These are phyloP conservation scores for Zalaria sp. DNA, from an alignment of 2,329 filamentous ascomycete species.

Conservation along the genomic window DNA sequence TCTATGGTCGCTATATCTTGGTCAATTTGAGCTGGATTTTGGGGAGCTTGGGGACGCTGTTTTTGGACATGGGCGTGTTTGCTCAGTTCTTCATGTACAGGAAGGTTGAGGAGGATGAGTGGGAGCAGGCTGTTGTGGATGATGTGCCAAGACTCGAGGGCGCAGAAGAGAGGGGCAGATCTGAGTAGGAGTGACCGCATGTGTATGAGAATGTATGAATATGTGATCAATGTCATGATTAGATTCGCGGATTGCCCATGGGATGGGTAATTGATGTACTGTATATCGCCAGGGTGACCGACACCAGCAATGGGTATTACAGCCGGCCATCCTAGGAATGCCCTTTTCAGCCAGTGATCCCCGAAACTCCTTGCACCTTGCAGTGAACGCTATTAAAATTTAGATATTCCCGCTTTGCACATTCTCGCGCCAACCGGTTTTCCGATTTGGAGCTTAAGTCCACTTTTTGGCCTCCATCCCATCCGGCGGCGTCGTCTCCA, in stretches of 20 bases:
- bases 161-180: slow-evolving; percentile 14
- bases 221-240: neutral
- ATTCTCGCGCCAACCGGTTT: no score
- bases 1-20: slow-evolving; percentile 72
- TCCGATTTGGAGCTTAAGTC: slow-evolving; percentile 12
- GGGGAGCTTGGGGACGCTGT: slow-evolving; percentile 74
- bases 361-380: no score
- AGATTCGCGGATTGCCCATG: no score
- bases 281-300: no score
- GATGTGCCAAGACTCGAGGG: slow-evolving; percentile 7
- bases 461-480: slow-evolving; percentile 67
- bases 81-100: slow-evolving; percentile 82
- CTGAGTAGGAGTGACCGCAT: neutral
- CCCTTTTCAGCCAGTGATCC: no score
- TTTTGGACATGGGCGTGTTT: slow-evolving; percentile 78
- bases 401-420: no score
- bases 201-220: neutral
- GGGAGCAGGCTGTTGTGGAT: slow-evolving; percentile 13
- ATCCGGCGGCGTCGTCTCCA: slow-evolving; percentile 61
- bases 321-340: no score
- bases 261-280: no score
- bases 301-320: no score
- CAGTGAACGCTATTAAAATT: no score
- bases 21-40: slow-evolving; percentile 86
- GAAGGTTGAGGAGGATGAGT: slow-evolving; percentile 26